Conservation (phyloP, 768 basidiomycete genomes). For the Rhizopogon sp. region DNA sequence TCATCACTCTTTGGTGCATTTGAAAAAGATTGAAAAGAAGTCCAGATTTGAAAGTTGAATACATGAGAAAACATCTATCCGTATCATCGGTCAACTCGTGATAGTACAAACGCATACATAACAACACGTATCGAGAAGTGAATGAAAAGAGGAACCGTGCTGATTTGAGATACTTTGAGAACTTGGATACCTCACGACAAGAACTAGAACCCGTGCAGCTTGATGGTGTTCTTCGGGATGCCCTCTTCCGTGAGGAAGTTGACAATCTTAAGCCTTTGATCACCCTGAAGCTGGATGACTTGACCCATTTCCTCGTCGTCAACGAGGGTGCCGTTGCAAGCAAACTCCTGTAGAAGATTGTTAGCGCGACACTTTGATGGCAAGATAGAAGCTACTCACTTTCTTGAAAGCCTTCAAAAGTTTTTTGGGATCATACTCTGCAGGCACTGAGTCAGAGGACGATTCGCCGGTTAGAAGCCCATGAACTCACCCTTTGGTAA, state of each 20-base stretch:
- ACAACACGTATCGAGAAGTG: constrained; percentile 12
- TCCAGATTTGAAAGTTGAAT: not conserved
- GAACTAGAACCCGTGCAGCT: constrained; percentile 81
- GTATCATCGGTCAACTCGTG: constrained; percentile 18
- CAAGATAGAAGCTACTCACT: constrained; percentile 35
- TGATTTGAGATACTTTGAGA: constrained; percentile 1
- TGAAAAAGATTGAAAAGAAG: not conserved
- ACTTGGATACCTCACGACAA: constrained; percentile 1
- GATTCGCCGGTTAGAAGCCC: constrained; percentile 8
- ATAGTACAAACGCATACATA: constrained; percentile 22
- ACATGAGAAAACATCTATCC: constrained; percentile 16
- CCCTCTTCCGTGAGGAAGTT: constrained; percentile 84
- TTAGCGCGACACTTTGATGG: constrained; percentile 3
- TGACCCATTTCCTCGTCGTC: constrained; percentile 94
- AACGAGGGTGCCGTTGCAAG: constrained; percentile 96
- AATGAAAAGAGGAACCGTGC: constrained; percentile 10
- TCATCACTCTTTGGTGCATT: too few relatives aligned
- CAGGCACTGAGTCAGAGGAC: constrained; percentile 6
- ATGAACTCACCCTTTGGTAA: constrained; percentile 71
- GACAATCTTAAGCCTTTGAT: constrained; percentile 89
- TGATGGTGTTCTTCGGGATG: constrained; percentile 72
- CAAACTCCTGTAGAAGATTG: constrained; percentile 68
- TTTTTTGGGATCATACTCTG: constrained; percentile 97
- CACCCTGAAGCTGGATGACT: constrained; percentile 98
- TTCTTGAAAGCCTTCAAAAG: constrained; percentile 99